Percentiles rank a stretch among this genome's conserved stretches.
Evolutionary conservation across 441 rosid species (phyloP).

Genomic region (Sinapis alba): DNA sequence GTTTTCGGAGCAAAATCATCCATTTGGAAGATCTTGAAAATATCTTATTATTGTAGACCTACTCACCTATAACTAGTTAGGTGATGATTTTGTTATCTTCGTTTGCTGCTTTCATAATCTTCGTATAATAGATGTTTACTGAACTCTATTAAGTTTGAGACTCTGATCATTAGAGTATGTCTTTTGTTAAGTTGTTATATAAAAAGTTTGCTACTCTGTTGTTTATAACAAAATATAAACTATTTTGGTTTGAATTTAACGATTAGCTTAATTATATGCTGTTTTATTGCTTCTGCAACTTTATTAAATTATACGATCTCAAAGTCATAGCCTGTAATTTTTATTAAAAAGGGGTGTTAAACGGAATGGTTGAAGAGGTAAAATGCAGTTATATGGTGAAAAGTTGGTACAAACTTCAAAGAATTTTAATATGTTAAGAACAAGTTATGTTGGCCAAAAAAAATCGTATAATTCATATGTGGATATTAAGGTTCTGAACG

Average conservation of each 20-base stretch:
- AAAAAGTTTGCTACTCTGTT: background rate
- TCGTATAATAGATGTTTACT: background rate
- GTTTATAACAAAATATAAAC: background rate
- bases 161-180: background rate
- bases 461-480: background rate
- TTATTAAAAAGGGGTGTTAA: background rate
- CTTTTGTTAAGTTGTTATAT: background rate
- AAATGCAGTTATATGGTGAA: background rate
- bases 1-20: constrained; percentile 37
- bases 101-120: constrained; percentile 3
- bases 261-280: background rate
- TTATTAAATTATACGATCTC: no score
- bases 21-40: constrained; percentile 34
- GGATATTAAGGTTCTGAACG: background rate
- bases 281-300: background rate
- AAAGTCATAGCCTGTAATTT: no score
- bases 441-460: background rate
- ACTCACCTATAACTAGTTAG: background rate
- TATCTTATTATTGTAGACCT: constrained; percentile 6
- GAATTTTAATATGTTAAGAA: background rate
- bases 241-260: background rate
- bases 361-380: background rate
- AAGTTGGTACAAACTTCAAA: background rate
- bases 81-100: constrained; percentile 22
- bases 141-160: background rate